These are phyloP conservation scores for Amaranthus hypochondriacus DNA, from an alignment of 148 eudicot species.

Conservation along the genomic window DNA sequence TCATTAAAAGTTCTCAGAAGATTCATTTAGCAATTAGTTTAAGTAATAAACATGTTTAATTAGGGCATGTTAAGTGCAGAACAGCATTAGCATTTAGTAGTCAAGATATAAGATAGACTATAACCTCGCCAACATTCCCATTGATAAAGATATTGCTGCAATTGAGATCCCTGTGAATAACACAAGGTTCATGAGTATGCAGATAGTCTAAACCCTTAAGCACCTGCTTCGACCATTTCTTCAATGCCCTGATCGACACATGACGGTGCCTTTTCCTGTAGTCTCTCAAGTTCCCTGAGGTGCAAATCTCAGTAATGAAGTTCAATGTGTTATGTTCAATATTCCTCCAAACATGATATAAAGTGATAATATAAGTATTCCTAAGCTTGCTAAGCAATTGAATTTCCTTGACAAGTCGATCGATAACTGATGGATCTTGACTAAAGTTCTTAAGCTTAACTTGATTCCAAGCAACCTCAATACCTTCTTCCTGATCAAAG, in stretches of 20 bases:
- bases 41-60: no score
- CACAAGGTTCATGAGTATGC: conserved; percentile 77
- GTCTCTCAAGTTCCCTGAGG: conserved; percentile 79
- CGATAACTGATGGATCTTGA: conserved; percentile 42
- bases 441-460: conserved; percentile 54
- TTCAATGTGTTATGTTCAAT: conserved; percentile 42
- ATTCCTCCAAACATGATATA: conserved; percentile 69
- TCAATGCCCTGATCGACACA: conserved; percentile 64
- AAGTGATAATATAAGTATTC: conserved; percentile 46
- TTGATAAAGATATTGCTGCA: conserved; percentile 90
- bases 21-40: no score
- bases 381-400: conserved; percentile 51
- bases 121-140: conserved; percentile 77
- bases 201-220: conserved; percentile 71
- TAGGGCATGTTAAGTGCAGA: no score
- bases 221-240: conserved; percentile 85
- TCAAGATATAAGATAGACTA: neutral
- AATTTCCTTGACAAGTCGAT: conserved; percentile 54
- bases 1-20: no score
- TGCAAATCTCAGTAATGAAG: conserved; percentile 78
- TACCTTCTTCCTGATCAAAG: conserved; percentile 78
- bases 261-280: conserved; percentile 68
- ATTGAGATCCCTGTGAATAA: conserved; percentile 82
- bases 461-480: conserved; percentile 91
- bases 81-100: no score